Conservation (phyloP, 306 rosid species). For the Parietaria judaica region DNA sequence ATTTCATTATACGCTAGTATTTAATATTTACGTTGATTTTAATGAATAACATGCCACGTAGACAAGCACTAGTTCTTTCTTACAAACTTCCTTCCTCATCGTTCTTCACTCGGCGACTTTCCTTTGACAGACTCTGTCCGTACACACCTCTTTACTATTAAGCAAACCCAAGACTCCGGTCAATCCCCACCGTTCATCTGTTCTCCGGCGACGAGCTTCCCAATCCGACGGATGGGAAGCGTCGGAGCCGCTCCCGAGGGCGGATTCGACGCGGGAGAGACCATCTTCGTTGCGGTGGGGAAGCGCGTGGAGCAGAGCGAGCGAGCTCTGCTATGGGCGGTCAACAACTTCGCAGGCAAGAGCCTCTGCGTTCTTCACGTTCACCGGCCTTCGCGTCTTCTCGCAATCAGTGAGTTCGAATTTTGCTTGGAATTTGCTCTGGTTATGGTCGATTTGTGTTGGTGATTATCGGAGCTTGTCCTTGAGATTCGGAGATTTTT, state of each 20-base stretch:
- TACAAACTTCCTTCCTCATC: no score
- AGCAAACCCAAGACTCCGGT: background rate
- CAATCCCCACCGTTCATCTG: background rate
- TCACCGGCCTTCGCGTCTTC: constrained; percentile 24
- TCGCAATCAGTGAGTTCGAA: constrained; percentile 35
- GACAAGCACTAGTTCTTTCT: no score
- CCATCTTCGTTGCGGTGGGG: constrained; percentile 76
- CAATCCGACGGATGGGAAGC: constrained; percentile 48
- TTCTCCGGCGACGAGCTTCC: background rate
- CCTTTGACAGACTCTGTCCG: background rate
- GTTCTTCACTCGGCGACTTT: no score
- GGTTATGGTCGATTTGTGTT: background rate
- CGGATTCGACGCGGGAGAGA: constrained; percentile 38
- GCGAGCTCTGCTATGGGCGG: constrained; percentile 49
- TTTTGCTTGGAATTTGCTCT: background rate
- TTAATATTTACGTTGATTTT: no score
- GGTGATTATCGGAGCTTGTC: background rate
- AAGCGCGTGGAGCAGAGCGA: constrained; percentile 32
- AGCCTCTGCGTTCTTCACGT: constrained; percentile 65
- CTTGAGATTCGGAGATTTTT: background rate
- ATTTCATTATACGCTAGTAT: no score
- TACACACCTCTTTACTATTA: background rate
- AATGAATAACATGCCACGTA: no score
- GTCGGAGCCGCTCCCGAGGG: constrained; percentile 23
- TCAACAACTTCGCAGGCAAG: constrained; percentile 42